Evolutionary conservation across 2,329 filamentous ascomycete genomes (phyloP).

Genomic region (Trichoderma sp.): DNA sequence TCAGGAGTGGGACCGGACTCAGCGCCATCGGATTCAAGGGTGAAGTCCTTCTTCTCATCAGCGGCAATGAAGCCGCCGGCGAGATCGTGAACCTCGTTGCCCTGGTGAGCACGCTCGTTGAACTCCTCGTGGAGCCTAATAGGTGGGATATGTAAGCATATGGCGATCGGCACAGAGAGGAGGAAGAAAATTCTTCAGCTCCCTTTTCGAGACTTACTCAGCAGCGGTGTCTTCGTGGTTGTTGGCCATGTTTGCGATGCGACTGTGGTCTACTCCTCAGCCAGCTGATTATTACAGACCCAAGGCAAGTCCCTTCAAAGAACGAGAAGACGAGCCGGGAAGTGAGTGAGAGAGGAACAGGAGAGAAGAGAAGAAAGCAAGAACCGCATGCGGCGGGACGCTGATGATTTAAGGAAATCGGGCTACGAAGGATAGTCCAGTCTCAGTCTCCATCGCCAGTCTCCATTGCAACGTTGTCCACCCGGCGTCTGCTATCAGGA

Average conservation of each 20-base stretch:
- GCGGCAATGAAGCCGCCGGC: slow-evolving; percentile 26
- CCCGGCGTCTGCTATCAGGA: slow-evolving; percentile 13
- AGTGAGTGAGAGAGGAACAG: slow-evolving; percentile 13
- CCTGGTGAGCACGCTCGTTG: slow-evolving; percentile 21
- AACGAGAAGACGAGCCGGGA: slow-evolving; percentile 6
- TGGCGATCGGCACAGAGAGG: background rate
- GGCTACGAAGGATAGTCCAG: slow-evolving; percentile 2
- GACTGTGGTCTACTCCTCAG: slow-evolving; percentile 12
- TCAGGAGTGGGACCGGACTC: slow-evolving; percentile 45
- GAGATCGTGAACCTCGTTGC: slow-evolving; percentile 19
- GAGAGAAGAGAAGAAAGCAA: background rate
- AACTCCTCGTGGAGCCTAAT: slow-evolving; percentile 28
- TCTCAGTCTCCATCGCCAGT: slow-evolving; percentile 1
- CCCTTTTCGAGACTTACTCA: slow-evolving; percentile 19
- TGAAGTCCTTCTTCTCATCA: slow-evolving; percentile 27
- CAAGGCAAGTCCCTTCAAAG: slow-evolving; percentile 15
- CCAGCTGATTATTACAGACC: slow-evolving; percentile 11
- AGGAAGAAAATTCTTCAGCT: background rate
- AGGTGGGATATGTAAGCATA: background rate
- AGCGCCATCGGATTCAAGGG: slow-evolving; percentile 29
- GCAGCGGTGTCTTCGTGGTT: slow-evolving; percentile 28
- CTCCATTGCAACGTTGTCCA: slow-evolving; percentile 23
- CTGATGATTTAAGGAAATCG: slow-evolving; percentile 23
- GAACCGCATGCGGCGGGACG: slow-evolving; percentile 1
- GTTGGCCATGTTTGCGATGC: slow-evolving; percentile 26